Percentiles rank a stretch among this genome's conserved stretches.
These are phyloP conservation scores for Berberis thunbergii DNA, from an alignment of 164 flowering plant genomes.

Conservation along the genomic window DNA sequence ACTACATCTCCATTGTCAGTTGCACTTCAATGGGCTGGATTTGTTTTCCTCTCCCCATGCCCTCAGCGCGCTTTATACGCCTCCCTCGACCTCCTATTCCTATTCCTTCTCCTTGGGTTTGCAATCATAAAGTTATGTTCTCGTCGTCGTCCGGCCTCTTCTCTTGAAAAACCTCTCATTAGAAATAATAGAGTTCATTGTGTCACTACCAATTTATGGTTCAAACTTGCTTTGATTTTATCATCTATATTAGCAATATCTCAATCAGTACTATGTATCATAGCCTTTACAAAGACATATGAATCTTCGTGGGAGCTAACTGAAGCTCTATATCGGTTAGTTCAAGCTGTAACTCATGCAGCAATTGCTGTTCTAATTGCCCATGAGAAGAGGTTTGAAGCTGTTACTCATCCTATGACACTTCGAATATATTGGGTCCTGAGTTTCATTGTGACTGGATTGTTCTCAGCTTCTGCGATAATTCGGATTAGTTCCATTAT, in stretches of 20 bases:
- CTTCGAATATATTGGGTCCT: constrained; percentile 65
- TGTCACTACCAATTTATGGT: constrained; percentile 34
- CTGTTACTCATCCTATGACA: constrained; percentile 48
- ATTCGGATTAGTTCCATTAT: constrained; percentile 25
- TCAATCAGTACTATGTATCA: constrained; percentile 29
- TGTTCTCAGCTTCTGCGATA: constrained; percentile 45
- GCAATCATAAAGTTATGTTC: constrained; percentile 39
- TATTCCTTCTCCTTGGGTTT: constrained; percentile 34
- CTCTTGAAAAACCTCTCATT: constrained; percentile 28
- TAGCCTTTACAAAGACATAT: constrained; percentile 24
- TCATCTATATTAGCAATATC: constrained; percentile 36
- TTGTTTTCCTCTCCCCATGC: constrained; percentile 77
- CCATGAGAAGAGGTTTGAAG: constrained; percentile 69
- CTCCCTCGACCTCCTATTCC: constrained; percentile 41
- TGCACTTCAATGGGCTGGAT: constrained; percentile 21
- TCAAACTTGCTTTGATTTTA: constrained; percentile 38
- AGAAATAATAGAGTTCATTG: constrained; percentile 10
- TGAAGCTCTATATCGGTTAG: constrained; percentile 48
- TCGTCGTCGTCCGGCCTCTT: constrained; percentile 29
- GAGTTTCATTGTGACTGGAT: constrained; percentile 25
- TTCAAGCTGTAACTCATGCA: constrained; percentile 50
- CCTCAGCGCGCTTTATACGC: constrained; percentile 63
- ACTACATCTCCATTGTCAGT: constrained; percentile 1
- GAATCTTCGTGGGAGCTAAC: constrained; percentile 35
- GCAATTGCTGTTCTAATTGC: constrained; percentile 36